These are phyloP conservation scores for Lanmaoa pseudosensibilis DNA, from an alignment of 768 basidiomycete genomes.

Conservation along the genomic window DNA sequence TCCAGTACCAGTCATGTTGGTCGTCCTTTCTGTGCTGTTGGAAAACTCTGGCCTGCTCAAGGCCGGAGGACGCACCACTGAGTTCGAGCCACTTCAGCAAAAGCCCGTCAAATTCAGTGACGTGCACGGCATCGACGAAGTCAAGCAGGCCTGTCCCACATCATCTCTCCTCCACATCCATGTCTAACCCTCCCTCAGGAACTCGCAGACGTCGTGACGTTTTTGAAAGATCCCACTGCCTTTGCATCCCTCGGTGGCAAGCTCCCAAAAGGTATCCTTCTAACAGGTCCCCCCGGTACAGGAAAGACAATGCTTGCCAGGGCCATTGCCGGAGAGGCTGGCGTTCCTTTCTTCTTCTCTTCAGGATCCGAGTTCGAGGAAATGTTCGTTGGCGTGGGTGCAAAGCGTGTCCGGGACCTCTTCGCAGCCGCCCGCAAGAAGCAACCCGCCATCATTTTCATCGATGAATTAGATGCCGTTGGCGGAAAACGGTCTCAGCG, in stretches of 20 bases:
- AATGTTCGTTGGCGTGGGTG: constrained; percentile 95
- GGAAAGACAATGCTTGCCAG: constrained; percentile 85
- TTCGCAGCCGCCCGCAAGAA: constrained; percentile 93
- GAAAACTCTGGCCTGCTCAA: constrained; percentile 95
- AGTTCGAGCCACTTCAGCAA: constrained; percentile 81
- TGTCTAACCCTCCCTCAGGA: constrained; percentile 50
- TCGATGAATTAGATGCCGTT: constrained; percentile 94
- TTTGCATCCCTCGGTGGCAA: constrained; percentile 93
- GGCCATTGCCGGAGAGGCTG: constrained; percentile 97
- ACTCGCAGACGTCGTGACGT: constrained; percentile 91
- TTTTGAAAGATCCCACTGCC: constrained; percentile 87
- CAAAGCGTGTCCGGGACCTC: constrained; percentile 92
- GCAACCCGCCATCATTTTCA: constrained; percentile 97
- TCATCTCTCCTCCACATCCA: background rate
- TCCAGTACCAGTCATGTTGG: constrained; percentile 62
- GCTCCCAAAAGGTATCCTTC: constrained; percentile 89
- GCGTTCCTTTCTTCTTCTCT: constrained; percentile 96
- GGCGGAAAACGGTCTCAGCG: constrained; percentile 84
- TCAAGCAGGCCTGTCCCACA: constrained; percentile 70
- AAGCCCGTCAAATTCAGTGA: constrained; percentile 89
- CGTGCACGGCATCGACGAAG: constrained; percentile 97
- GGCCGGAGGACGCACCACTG: constrained; percentile 73
- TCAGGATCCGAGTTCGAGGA: constrained; percentile 98
- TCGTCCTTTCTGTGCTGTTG: constrained; percentile 83
- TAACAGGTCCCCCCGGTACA: constrained; percentile 91